A percentile compares a stretch with the other conserved stretches of the same genome.
Conservation (phyloP, 441 rosid species). For the Jatropha multifida region DNA sequence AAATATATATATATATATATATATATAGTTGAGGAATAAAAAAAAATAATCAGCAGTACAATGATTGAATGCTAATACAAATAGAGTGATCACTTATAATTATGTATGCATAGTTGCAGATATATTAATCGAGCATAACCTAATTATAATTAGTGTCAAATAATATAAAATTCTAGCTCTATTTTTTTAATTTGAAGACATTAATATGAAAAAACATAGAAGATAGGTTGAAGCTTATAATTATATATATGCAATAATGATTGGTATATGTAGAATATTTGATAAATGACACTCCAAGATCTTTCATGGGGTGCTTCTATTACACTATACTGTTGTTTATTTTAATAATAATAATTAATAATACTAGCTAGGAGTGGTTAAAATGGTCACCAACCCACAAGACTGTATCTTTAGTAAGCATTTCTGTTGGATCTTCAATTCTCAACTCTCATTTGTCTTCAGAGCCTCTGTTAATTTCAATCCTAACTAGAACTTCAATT, state of each 20-base stretch:
- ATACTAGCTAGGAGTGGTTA: slow-evolving; percentile 44
- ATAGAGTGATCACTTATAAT: too few relatives aligned
- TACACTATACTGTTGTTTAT: not conserved
- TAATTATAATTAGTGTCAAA: too few relatives aligned
- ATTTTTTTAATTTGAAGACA: too few relatives aligned
- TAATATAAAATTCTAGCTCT: too few relatives aligned
- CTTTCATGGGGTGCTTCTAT: slow-evolving; percentile 8
- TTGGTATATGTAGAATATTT: not conserved
- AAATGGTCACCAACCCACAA: slow-evolving; percentile 54
- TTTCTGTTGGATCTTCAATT: slow-evolving; percentile 28
- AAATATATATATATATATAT: too few relatives aligned
- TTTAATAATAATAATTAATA: not conserved
- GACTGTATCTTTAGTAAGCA: slow-evolving; percentile 34
- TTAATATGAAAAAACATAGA: too few relatives aligned
- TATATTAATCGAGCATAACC: too few relatives aligned
- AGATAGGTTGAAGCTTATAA: not conserved
- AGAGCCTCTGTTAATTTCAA: slow-evolving; percentile 34
- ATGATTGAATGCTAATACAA: too few relatives aligned
- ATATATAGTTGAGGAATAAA: too few relatives aligned
- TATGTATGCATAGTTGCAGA: too few relatives aligned
- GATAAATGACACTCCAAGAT: slow-evolving; percentile 7
- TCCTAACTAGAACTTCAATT: slow-evolving; percentile 34
- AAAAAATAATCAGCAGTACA: too few relatives aligned
- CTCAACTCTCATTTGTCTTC: slow-evolving; percentile 19
- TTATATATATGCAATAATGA: not conserved